phyloP scores from a whole-genome alignment of 139 green algal genomes.

The Chlamydomonas eustigma region DNA sequence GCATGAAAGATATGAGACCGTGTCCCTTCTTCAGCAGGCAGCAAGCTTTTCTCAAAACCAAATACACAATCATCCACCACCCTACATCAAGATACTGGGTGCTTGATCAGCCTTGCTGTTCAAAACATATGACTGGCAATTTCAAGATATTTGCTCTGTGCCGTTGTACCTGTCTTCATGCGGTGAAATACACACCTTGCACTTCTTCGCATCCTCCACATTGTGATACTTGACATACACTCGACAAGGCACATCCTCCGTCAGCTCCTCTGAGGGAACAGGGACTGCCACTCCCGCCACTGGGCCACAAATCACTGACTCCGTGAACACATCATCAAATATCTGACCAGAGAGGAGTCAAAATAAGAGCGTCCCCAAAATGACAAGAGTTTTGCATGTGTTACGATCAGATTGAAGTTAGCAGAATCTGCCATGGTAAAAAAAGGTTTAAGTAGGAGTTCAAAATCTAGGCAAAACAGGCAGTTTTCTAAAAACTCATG shows the following conservation, averaged over 20 bases:
- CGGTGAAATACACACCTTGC: not conserved
- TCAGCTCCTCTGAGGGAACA: not conserved
- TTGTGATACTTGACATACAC: not conserved
- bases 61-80: too few relatives aligned
- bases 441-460: too few relatives aligned
- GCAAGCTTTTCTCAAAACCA: too few relatives aligned
- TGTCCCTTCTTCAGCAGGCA: not conserved
- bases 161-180: not conserved
- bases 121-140: not conserved
- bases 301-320: not conserved
- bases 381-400: too few relatives aligned
- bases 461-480: too few relatives aligned
- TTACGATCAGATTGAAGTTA: too few relatives aligned
- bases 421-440: too few relatives aligned
- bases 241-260: not conserved
- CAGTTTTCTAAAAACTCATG: too few relatives aligned
- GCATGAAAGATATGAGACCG: not conserved
- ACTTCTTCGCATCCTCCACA: slow-evolving; percentile 15
- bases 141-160: not conserved
- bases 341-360: too few relatives aligned
- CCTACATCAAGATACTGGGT: too few relatives aligned
- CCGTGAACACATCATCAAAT: not conserved
- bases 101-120: too few relatives aligned
- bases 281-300: slow-evolving; percentile 4
- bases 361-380: too few relatives aligned